Evolutionary conservation across 2,329 filamentous ascomycete genomes (phyloP).

Genomic region (Epichloe elymi): DNA sequence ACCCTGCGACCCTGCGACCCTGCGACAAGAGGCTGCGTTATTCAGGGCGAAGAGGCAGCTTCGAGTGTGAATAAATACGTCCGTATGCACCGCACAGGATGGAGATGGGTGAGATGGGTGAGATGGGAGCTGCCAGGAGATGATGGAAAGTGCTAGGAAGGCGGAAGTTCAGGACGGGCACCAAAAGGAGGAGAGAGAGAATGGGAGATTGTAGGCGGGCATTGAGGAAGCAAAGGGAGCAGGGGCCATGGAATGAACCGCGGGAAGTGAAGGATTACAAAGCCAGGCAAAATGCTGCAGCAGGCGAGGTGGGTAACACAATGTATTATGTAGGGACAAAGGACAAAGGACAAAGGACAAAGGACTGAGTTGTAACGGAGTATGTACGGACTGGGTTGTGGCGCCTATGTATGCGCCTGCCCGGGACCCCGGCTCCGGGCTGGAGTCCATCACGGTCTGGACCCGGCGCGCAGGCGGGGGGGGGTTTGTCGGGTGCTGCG

Average conservation of each 20-base stretch:
- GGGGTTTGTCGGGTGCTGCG: conserved; percentile 5
- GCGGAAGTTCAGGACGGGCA: background rate
- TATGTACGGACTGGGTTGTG: background rate
- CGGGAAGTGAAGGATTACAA: too few relatives aligned
- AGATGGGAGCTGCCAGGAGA: background rate
- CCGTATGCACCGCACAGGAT: background rate
- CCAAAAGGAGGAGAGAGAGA: background rate
- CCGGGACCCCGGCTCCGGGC: conserved; percentile 9
- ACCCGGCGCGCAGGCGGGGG: conserved; percentile 11
- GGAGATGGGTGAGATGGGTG: background rate
- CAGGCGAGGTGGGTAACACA: too few relatives aligned
- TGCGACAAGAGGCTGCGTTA: background rate
- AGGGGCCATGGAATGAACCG: too few relatives aligned
- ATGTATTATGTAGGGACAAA: too few relatives aligned
- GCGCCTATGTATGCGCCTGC: background rate
- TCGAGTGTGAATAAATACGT: background rate
- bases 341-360: too few relatives aligned
- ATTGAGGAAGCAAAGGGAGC: too few relatives aligned
- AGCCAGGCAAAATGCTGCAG: too few relatives aligned
- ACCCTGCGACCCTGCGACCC: too few relatives aligned
- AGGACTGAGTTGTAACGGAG: too few relatives aligned
- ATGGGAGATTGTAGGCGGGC: too few relatives aligned
- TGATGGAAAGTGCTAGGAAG: background rate
- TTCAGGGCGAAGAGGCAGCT: background rate
- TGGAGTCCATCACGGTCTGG: conserved; percentile 16